phyloP scores from a whole-genome alignment of 352 stramenopile species.

The Globisporangium spinosum region DNA sequence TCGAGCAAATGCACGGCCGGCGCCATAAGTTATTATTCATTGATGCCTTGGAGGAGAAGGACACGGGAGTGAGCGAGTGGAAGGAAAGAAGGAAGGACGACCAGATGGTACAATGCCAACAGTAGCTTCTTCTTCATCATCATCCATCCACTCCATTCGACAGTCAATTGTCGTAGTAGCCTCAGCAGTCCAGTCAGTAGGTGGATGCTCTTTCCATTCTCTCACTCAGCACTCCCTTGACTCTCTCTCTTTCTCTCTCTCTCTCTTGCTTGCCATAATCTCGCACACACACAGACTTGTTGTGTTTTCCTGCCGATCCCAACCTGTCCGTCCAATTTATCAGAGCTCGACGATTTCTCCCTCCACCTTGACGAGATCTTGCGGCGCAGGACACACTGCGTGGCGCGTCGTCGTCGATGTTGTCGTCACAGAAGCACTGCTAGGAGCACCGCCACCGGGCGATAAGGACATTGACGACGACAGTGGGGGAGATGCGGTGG shows the following conservation, averaged over 20 bases:
- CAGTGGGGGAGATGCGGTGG: background rate
- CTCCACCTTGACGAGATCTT: constrained; percentile 52
- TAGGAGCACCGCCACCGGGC: background rate
- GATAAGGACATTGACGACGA: background rate
- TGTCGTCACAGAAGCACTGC: background rate
- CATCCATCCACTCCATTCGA: background rate
- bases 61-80: background rate
- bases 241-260: background rate
- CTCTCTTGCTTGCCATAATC: background rate
- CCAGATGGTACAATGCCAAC: background rate
- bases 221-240: background rate
- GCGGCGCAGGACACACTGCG: constrained; percentile 28
- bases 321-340: background rate
- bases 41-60: background rate
- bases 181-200: background rate
- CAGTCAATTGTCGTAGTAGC: background rate
- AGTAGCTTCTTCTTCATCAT: background rate
- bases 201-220: background rate
- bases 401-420: background rate
- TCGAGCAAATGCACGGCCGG: background rate
- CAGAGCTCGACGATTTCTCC: constrained; percentile 63
- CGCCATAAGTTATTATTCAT: constrained; percentile 5
- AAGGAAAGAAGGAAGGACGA: background rate
- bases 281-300: background rate
- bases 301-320: background rate